Evolutionary conservation across 331 rosid genomes (phyloP).

Genomic region (Rhamnella rubrinervis): DNA sequence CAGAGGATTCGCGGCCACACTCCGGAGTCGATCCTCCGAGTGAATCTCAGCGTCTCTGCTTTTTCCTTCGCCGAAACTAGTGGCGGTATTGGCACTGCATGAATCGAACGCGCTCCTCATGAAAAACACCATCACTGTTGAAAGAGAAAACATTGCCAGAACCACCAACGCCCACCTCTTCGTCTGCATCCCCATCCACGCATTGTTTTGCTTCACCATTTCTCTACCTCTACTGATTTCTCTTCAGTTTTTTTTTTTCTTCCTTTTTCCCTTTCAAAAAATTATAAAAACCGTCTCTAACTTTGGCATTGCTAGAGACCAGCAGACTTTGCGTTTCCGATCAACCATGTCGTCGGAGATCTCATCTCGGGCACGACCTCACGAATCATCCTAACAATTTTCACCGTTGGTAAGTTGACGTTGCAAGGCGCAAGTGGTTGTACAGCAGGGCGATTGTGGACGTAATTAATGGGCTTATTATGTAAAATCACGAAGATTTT

Average conservation of each 20-base stretch:
- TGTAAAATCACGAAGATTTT: background rate
- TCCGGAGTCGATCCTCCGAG: constrained; percentile 21
- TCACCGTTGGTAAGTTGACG: background rate
- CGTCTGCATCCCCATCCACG: constrained; percentile 61
- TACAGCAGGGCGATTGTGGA: background rate
- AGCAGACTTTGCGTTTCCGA: constrained; percentile 21
- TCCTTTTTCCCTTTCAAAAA: background rate
- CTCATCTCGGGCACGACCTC: constrained; percentile 13
- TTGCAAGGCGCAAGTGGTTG: too few species aligned
- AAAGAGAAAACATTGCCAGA: constrained; percentile 59
- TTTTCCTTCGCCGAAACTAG: constrained; percentile 19
- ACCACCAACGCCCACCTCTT: constrained; percentile 56
- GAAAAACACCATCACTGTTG: constrained; percentile 60
- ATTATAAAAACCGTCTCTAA: background rate
- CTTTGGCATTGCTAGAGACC: constrained; percentile 24
- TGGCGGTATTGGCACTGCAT: constrained; percentile 26
- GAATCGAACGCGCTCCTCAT: constrained; percentile 58
- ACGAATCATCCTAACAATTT: background rate
- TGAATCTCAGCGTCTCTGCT: constrained; percentile 28
- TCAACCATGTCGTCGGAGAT: background rate
- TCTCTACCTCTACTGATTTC: background rate
- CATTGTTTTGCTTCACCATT: constrained; percentile 55
- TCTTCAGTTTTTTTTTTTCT: background rate
- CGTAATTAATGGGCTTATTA: background rate
- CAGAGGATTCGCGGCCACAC: constrained; percentile 43